Evolutionary conservation across 2,329 filamentous ascomycete species (phyloP).

Genomic region (Pyrenophora tritici-repentis): DNA sequence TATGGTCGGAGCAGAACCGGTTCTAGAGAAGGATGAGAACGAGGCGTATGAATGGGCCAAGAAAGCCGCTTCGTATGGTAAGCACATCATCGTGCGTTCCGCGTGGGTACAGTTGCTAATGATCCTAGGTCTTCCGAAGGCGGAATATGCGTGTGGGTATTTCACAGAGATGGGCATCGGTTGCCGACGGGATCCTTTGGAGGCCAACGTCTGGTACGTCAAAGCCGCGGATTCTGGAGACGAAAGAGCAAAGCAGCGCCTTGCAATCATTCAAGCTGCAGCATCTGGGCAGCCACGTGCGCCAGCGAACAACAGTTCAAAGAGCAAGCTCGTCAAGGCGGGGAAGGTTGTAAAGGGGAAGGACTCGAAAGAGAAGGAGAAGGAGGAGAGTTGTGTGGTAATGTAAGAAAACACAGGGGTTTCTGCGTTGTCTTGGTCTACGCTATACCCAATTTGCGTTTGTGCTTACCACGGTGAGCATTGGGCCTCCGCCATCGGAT

Average conservation of each 20-base stretch:
- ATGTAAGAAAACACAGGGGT: conserved; percentile 34
- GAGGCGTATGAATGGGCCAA: conserved; percentile 97
- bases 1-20: conserved; percentile 88
- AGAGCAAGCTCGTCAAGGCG: conserved; percentile 35
- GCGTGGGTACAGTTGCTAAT: conserved; percentile 15
- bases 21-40: conserved; percentile 91
- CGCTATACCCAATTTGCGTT: conserved; percentile 5
- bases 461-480: background rate
- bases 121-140: conserved; percentile 64
- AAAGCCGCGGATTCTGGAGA: conserved; percentile 91
- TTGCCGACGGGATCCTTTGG: conserved; percentile 88
- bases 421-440: background rate
- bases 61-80: conserved; percentile 83
- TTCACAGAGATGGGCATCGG: conserved; percentile 99
- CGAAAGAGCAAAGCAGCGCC: conserved; percentile 82
- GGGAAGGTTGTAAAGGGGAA: conserved; percentile 38
- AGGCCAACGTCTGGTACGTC: conserved; percentile 98
- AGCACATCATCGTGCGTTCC: conserved; percentile 40
- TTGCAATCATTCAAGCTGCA: conserved; percentile 84
- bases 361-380: conserved; percentile 30
- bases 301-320: conserved; percentile 19
- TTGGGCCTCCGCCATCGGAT: background rate
- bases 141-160: conserved; percentile 94
- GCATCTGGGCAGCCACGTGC: conserved; percentile 60
- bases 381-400: conserved; percentile 48